Evolutionary conservation across 192 early-diverging fungal genomes (phyloP).

Genomic region (Umbelopsis sp.): DNA sequence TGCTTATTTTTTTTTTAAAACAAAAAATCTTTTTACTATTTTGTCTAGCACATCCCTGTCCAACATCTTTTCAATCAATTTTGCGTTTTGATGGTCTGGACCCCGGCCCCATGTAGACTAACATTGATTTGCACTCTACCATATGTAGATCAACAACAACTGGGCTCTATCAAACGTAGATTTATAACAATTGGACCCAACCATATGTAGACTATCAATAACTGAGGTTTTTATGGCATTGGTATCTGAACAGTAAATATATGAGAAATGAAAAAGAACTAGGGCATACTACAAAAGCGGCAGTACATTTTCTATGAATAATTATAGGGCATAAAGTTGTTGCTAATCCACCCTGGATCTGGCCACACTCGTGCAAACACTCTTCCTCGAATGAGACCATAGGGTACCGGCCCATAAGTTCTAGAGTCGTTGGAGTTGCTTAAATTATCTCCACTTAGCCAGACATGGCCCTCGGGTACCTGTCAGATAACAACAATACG

Average conservation of each 20-base stretch:
- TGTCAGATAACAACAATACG: slow-evolving; percentile 21
- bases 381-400: slow-evolving; percentile 77
- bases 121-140: no score
- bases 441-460: slow-evolving; percentile 92
- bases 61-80: no score
- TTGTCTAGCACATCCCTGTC: not conserved
- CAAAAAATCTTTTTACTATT: not conserved
- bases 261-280: no score
- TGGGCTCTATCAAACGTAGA: no score
- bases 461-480: slow-evolving; percentile 87
- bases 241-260: no score
- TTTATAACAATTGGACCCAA: no score
- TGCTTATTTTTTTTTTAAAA: not conserved
- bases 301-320: not conserved
- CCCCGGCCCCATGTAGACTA: no score
- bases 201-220: no score
- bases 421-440: slow-evolving; percentile 92
- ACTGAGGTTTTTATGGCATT: no score
- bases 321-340: slow-evolving; percentile 18
- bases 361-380: slow-evolving; percentile 63
- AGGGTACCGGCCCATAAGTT: slow-evolving; percentile 83
- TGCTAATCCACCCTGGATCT: slow-evolving; percentile 23
- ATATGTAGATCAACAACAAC: no score
- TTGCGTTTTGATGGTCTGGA: no score
- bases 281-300: no score